These are phyloP conservation scores for Scenedesmus sp. DNA, from an alignment of 163 green algal species.

Conservation along the genomic window DNA sequence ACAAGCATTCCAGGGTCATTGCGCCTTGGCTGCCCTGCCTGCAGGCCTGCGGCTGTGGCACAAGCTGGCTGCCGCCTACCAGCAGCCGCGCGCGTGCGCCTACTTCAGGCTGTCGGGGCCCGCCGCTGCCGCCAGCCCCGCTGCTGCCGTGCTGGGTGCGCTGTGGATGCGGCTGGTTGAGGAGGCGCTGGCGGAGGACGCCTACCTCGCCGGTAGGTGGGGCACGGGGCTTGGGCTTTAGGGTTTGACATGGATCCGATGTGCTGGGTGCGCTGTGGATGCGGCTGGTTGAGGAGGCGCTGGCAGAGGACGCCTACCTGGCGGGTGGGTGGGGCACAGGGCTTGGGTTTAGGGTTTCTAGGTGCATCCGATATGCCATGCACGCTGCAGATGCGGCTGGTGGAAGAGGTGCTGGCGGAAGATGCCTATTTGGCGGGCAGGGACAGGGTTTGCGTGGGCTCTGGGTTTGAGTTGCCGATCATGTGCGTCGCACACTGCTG, in stretches of 20 bases:
- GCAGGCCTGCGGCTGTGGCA: constrained; percentile 88
- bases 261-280: constrained; percentile 47
- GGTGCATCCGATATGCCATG: too few species aligned
- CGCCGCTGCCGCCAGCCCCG: constrained; percentile 61
- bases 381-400: not conserved
- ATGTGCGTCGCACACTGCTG: too few species aligned
- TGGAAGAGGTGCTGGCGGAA: too few species aligned
- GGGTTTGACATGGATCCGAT: not conserved
- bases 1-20: too few species aligned
- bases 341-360: not conserved
- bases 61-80: constrained; percentile 86
- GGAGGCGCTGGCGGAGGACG: constrained; percentile 88
- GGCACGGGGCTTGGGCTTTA: constrained; percentile 27
- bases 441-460: too few species aligned
- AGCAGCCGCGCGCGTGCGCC: constrained; percentile 73
- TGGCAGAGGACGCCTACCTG: constrained; percentile 93
- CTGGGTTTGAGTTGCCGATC: too few species aligned
- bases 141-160: constrained; percentile 69
- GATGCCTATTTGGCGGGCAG: too few species aligned
- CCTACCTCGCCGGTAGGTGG: constrained; percentile 93
- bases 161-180: constrained; percentile 86
- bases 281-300: constrained; percentile 86
- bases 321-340: constrained; percentile 76
- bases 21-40: too few species aligned
- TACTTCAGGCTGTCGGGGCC: constrained; percentile 79